phyloP scores from a whole-genome alignment of 371 early-diverging fungal species.

The Apophysomyces elegans region DNA sequence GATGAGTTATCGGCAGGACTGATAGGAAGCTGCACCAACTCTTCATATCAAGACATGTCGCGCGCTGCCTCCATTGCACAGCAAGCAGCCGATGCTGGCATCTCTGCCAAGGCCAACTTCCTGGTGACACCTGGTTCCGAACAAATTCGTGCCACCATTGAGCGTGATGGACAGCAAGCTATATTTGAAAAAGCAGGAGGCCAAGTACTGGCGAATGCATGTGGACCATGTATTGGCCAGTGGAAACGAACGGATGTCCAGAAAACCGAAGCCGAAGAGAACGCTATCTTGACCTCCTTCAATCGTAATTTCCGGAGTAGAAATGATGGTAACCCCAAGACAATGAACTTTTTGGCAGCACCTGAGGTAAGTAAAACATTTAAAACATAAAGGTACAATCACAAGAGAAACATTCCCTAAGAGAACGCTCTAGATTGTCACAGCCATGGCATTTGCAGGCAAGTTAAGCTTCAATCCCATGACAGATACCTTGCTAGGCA shows the following conservation, averaged over 20 bases:
- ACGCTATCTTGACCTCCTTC: slow-evolving; percentile 94
- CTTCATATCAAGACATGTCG: slow-evolving; percentile 95
- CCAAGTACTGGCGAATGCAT: slow-evolving; percentile 87
- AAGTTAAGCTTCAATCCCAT: slow-evolving; percentile 90
- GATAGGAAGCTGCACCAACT: slow-evolving; percentile 97
- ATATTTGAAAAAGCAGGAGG: slow-evolving; percentile 86
- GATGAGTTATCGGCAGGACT: slow-evolving; percentile 86
- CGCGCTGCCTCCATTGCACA: slow-evolving; percentile 86
- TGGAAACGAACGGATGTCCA: slow-evolving; percentile 89
- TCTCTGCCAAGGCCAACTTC: slow-evolving; percentile 82
- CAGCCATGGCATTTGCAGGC: slow-evolving; percentile 92
- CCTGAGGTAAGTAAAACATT: slow-evolving; percentile 70
- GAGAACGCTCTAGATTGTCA: slow-evolving; percentile 66
- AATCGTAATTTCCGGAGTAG: slow-evolving; percentile 97
- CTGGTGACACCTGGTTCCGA: slow-evolving; percentile 96
- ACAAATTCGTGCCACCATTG: slow-evolving; percentile 95
- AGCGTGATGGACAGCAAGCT: slow-evolving; percentile 88
- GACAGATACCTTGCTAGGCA: slow-evolving; percentile 77
- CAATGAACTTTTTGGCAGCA: slow-evolving; percentile 93
- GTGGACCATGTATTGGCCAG: slow-evolving; percentile 91
- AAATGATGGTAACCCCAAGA: slow-evolving; percentile 94
- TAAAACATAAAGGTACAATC: background rate
- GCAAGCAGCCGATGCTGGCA: slow-evolving; percentile 83
- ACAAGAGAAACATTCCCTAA: too few relatives aligned
- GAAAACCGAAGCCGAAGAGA: slow-evolving; percentile 63